Percentiles rank a stretch among this genome's conserved stretches.
Conservation (phyloP, 208 protist species). For the Acanthamoeba culbertsoni region DNA sequence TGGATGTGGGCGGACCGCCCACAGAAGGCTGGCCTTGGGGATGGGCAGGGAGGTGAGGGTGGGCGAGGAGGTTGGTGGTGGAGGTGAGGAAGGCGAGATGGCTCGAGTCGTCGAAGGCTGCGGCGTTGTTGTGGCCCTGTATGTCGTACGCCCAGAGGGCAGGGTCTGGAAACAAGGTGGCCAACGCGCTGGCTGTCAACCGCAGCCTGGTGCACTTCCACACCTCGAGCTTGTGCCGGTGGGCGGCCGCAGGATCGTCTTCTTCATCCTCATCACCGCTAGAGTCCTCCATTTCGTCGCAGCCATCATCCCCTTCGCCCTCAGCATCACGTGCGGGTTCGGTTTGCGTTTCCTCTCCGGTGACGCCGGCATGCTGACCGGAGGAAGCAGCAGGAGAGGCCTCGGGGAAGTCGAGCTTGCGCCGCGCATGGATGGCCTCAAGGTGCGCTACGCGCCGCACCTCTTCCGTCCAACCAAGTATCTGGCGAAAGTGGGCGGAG, state of each 20-base stretch:
- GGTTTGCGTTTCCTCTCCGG: neutral
- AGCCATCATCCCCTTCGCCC: neutral
- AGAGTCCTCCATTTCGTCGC: neutral
- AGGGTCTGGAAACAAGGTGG: neutral
- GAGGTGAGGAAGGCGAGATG: slow-evolving; percentile 40
- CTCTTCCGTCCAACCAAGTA: slow-evolving; percentile 16
- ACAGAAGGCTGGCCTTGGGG: neutral
- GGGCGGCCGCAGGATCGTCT: neutral
- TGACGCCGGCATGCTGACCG: neutral
- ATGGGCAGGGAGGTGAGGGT: neutral
- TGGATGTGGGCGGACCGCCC: no score
- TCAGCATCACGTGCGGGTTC: neutral
- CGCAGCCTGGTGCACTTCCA: slow-evolving; percentile 33
- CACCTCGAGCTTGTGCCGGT: neutral
- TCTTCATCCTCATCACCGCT: neutral
- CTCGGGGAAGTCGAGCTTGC: neutral
- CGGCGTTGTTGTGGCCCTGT: neutral
- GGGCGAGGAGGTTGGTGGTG: slow-evolving; percentile 19
- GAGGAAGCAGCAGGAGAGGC: neutral
- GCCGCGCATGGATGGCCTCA: neutral
- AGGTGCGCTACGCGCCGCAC: neutral
- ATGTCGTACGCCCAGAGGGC: slow-evolving; percentile 3
- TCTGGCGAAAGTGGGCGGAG: slow-evolving; percentile 23
- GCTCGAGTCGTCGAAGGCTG: slow-evolving; percentile 25
- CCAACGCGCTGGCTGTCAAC: neutral